Conservation (phyloP, 2,329 filamentous ascomycete species). For the Botrytis deweyae region DNA sequence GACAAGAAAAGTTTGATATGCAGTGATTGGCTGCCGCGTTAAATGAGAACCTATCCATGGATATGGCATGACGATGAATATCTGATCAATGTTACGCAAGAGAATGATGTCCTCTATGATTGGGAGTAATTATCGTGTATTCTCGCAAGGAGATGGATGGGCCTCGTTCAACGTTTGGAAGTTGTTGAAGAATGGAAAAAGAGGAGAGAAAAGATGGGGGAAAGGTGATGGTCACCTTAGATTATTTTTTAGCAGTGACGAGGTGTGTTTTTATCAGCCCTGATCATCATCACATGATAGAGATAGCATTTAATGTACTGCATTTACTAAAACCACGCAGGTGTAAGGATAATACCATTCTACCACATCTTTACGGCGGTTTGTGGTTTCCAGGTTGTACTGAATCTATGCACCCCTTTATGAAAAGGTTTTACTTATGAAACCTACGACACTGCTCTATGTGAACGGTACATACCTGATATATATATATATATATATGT, state of each 20-base stretch:
- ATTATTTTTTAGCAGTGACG: neutral
- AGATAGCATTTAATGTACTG: neutral
- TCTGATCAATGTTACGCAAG: conserved; percentile 6
- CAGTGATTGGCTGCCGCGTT: conserved; percentile 28
- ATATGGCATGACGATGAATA: neutral
- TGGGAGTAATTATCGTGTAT: neutral
- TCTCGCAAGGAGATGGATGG: neutral
- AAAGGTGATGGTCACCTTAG: neutral
- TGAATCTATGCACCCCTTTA: neutral
- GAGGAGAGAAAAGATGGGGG: neutral
- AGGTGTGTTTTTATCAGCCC: neutral
- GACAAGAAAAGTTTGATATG: conserved; percentile 19
- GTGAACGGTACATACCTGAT: neutral
- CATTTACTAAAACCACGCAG: neutral
- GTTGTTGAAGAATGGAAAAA: neutral
- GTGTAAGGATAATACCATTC: neutral
- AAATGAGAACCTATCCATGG: conserved; percentile 6
- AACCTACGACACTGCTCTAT: neutral
- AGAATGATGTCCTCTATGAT: neutral
- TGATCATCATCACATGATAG: neutral
- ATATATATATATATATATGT: neutral
- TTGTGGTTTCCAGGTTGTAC: neutral
- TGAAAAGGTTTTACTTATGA: neutral
- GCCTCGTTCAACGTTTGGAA: neutral
- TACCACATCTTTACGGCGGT: neutral